Evolutionary conservation across 225 moss, liverwort and hornwort species (phyloP).

Genomic region (Takakia lepidozioides): DNA sequence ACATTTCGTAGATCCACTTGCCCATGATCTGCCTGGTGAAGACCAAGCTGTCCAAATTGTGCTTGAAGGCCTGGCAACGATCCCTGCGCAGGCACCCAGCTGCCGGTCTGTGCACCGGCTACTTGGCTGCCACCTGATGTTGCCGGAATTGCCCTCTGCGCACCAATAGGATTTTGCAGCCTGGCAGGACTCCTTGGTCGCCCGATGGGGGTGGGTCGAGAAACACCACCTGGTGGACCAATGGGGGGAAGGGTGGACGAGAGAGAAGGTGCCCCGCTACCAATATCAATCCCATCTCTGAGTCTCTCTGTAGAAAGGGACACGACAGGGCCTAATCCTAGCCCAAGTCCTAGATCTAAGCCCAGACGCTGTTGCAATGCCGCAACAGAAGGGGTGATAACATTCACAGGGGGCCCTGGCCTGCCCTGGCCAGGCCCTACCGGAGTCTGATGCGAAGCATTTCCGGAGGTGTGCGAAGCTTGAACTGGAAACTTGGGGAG

Average conservation of each 20-base stretch:
- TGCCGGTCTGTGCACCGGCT: no score
- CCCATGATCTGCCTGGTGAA: conserved; percentile 27
- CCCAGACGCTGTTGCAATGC: conserved; percentile 49
- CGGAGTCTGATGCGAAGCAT: conserved; percentile 24
- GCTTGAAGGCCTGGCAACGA: conserved; percentile 36
- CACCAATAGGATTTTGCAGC: conserved; percentile 25
- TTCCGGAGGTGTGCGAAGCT: conserved; percentile 20
- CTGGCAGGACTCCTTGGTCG: conserved; percentile 48
- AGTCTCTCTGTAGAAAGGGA: conserved; percentile 36
- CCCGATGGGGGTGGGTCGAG: conserved; percentile 41
- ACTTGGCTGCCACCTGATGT: no score
- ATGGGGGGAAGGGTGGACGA: conserved; percentile 36
- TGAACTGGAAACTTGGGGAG: conserved; percentile 30
- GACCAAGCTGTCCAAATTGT: conserved; percentile 46
- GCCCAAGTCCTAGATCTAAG: conserved; percentile 42
- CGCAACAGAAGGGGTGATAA: conserved; percentile 60
- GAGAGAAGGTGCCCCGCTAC: conserved; percentile 17
- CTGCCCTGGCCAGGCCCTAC: no score
- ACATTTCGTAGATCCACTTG: conserved; percentile 26
- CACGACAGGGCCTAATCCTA: conserved; percentile 45
- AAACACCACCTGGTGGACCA: conserved; percentile 26
- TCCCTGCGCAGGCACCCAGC: no score
- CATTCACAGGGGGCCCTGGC: conserved; percentile 52
- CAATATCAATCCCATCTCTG: conserved; percentile 24
- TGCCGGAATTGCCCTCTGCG: no score